These are phyloP conservation scores for Amylostereum areolatum DNA, from an alignment of 1,284 basidiomycete genomes.

Conservation along the genomic window DNA sequence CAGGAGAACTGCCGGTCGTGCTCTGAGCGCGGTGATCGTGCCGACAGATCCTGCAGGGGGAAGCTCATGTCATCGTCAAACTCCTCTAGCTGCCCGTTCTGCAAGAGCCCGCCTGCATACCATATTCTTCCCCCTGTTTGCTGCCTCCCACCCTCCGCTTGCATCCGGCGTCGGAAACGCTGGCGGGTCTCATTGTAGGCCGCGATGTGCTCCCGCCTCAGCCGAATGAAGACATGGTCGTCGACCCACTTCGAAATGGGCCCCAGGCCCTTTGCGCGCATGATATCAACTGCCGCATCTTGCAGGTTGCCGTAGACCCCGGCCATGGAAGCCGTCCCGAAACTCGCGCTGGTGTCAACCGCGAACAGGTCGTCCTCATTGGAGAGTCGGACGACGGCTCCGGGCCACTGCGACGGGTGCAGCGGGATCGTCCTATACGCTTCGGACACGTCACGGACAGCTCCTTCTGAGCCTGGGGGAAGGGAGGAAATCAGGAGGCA, in stretches of 20 bases:
- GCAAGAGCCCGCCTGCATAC: slow-evolving; percentile 4
- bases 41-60: slow-evolving; percentile 2
- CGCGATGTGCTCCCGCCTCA: slow-evolving; percentile 12
- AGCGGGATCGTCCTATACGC: slow-evolving; percentile 26
- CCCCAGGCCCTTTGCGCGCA: slow-evolving; percentile 20
- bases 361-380: slow-evolving; percentile 16
- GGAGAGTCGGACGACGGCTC: slow-evolving; percentile 17
- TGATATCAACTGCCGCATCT: slow-evolving; percentile 24
- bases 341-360: slow-evolving; percentile 22
- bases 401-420: slow-evolving; percentile 26
- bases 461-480: slow-evolving; percentile 25
- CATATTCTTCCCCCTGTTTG: background rate
- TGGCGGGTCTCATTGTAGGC: slow-evolving; percentile 17
- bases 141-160: slow-evolving; percentile 8
- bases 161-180: slow-evolving; percentile 6
- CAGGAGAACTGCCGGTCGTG: slow-evolving; percentile 12
- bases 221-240: slow-evolving; percentile 29
- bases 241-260: slow-evolving; percentile 35
- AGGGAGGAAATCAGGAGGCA: slow-evolving; percentile 23
- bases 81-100: slow-evolving; percentile 10
- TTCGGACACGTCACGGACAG: slow-evolving; percentile 25
- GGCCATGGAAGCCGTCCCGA: slow-evolving; percentile 23
- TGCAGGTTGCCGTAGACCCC: slow-evolving; percentile 26
- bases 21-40: slow-evolving; percentile 2
- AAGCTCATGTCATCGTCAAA: slow-evolving; percentile 11